These are phyloP conservation scores for Metrosideros polymorpha DNA, from an alignment of 441 rosid genomes.

Conservation along the genomic window DNA sequence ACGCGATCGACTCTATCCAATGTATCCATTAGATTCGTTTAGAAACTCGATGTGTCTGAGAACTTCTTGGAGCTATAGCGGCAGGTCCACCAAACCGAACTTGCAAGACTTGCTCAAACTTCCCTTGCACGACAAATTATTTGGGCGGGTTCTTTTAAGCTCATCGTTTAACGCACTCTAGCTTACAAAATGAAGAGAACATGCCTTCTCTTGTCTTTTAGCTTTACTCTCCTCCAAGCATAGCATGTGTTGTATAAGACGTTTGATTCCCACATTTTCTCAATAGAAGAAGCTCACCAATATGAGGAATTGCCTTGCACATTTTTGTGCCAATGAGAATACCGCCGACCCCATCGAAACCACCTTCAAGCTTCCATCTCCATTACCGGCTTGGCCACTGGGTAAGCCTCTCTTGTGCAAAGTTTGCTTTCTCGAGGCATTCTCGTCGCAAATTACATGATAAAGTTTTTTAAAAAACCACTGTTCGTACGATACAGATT, in stretches of 20 bases:
- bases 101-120: neutral
- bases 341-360: conserved; percentile 37
- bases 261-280: neutral
- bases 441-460: neutral
- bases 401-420: conserved; percentile 16
- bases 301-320: conserved; percentile 41
- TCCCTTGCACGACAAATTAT: neutral
- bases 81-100: neutral
- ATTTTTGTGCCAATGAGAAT: neutral
- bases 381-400: conserved; percentile 50
- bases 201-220: neutral
- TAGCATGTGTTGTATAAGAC: neutral
- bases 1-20: neutral
- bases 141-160: neutral
- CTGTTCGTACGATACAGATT: conserved; percentile 14
- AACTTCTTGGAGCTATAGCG: neutral
- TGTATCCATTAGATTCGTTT: neutral
- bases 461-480: neutral
- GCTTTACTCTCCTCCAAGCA: neutral
- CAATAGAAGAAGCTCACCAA: neutral
- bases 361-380: conserved; percentile 56
- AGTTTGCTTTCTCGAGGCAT: neutral
- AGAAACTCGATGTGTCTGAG: neutral
- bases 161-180: neutral
- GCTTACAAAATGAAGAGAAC: neutral